Conservation (phyloP, 176 grass and related monocot species). For the Carex parvula region DNA sequence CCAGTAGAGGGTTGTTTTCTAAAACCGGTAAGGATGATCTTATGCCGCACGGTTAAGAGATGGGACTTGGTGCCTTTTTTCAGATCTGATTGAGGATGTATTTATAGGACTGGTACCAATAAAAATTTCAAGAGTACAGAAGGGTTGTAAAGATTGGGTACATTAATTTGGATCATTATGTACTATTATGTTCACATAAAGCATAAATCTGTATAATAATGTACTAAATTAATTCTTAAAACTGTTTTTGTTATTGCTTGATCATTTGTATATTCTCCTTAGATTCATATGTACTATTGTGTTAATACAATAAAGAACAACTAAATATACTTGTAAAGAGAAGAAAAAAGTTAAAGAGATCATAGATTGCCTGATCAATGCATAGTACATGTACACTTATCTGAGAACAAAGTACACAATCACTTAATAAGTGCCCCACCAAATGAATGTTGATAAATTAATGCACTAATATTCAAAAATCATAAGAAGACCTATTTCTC, state of each 20-base stretch:
- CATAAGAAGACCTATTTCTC: neutral
- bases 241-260: neutral
- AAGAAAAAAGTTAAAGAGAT: neutral
- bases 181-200: neutral
- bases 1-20: neutral
- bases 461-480: conserved; percentile 2
- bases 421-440: conserved; percentile 7
- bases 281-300: neutral
- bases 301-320: neutral
- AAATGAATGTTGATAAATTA: neutral
- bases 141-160: neutral
- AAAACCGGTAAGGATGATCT: conserved; percentile 35
- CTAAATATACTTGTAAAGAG: neutral
- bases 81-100: conserved; percentile 26
- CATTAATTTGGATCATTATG: neutral
- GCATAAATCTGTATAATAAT: neutral
- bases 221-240: neutral
- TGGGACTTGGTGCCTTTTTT: conserved; percentile 34
- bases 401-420: neutral
- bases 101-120: neutral
- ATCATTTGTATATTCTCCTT: neutral
- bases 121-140: neutral
- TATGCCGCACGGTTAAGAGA: conserved; percentile 32
- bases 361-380: conserved; percentile 22
- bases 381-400: conserved; percentile 16